phyloP scores from a whole-genome alignment of 768 basidiomycete species.

The Leccinum rimulosum region DNA sequence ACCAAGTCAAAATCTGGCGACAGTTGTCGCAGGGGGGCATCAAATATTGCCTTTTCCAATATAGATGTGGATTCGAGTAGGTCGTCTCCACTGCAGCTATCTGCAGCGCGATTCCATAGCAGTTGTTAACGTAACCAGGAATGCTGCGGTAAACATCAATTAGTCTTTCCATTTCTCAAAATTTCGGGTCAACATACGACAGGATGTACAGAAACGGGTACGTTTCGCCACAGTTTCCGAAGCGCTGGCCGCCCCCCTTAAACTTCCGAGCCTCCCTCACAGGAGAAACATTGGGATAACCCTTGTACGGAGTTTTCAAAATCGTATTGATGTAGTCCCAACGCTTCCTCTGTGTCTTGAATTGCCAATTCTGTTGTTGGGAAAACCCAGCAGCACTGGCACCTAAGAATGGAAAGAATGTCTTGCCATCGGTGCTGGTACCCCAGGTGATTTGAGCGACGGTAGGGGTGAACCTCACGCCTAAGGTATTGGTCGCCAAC shows the following conservation, averaged over 20 bases:
- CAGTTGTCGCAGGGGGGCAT: background rate
- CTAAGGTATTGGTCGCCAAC: background rate
- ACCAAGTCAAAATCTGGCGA: background rate
- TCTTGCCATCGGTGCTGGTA: background rate
- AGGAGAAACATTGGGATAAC: no score
- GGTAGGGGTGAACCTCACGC: background rate
- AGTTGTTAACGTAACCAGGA: background rate
- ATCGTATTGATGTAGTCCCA: background rate
- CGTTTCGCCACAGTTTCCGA: background rate
- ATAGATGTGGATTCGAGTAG: background rate
- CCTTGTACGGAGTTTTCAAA: background rate
- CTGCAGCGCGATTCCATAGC: background rate
- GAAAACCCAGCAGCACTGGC: background rate
- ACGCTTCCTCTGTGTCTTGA: background rate
- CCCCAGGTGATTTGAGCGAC: background rate
- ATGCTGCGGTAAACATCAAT: background rate
- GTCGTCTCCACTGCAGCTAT: background rate
- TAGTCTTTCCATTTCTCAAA: background rate
- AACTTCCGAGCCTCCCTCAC: no score
- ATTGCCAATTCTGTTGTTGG: background rate
- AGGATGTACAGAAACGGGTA: background rate
- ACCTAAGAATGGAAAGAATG: background rate
- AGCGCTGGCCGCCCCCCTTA: background rate
- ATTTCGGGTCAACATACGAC: background rate
- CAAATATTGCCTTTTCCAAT: background rate